A percentile compares a stretch with the other conserved stretches of the same genome.
Conservation (phyloP, 2,329 filamentous ascomycete species). For the Daldinia sp. region DNA sequence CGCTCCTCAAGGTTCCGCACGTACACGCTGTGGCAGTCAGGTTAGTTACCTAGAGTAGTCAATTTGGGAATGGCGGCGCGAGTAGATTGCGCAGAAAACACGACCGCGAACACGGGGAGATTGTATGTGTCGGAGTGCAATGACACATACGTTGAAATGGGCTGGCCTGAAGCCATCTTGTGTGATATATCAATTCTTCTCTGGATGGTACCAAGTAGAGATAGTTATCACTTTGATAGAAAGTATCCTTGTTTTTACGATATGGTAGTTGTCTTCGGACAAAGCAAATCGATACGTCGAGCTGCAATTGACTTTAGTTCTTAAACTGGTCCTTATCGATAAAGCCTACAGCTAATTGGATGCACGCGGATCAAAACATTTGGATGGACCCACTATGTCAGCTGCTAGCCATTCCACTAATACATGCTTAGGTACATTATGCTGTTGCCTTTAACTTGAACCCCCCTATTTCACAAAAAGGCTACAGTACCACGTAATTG, state of each 20-base stretch:
- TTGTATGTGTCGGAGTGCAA: slow-evolving; percentile 74
- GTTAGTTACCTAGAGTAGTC: slow-evolving; percentile 1
- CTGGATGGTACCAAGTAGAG: not conserved
- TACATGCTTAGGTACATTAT: too few species aligned
- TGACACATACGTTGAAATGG: slow-evolving; percentile 79
- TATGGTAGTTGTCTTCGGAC: slow-evolving; percentile 13
- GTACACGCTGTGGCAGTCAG: slow-evolving; percentile 65
- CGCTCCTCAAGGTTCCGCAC: slow-evolving; percentile 92
- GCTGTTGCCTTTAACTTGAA: not conserved
- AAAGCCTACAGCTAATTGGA: not conserved
- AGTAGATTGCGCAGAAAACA: slow-evolving; percentile 5
- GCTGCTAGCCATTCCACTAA: not conserved
- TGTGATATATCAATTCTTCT: slow-evolving; percentile 9
- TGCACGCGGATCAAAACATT: not conserved
- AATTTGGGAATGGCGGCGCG: slow-evolving; percentile 2
- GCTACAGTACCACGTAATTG: too few species aligned
- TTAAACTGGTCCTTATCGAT: slow-evolving; percentile 18
- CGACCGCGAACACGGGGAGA: slow-evolving; percentile 26
- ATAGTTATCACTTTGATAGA: slow-evolving; percentile 10
- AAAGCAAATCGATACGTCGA: not conserved
- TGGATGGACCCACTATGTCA: not conserved
- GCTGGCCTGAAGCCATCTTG: slow-evolving; percentile 56
- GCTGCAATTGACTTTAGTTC: not conserved
- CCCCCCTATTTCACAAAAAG: not conserved
- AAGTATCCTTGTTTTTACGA: slow-evolving; percentile 7